These are phyloP conservation scores for Aquilaria sinensis DNA, from an alignment of 345 rosid genomes.

Conservation along the genomic window DNA sequence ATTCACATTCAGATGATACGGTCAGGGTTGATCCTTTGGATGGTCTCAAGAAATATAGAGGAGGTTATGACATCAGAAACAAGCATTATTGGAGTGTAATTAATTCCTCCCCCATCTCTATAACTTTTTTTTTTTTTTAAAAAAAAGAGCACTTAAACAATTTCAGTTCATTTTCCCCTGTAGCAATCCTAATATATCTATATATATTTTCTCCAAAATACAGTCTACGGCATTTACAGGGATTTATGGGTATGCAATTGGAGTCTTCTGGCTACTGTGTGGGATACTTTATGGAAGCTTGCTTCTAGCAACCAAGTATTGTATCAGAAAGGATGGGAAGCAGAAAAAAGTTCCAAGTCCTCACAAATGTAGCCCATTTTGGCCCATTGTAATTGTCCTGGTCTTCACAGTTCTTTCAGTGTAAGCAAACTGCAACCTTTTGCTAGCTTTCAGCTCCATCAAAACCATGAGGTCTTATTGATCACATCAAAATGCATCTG, in stretches of 20 bases:
- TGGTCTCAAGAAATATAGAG: constrained; percentile 44
- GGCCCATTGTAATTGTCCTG: constrained; percentile 32
- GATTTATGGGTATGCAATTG: constrained; percentile 45
- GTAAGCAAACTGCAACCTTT: constrained; percentile 29
- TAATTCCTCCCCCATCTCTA: background rate
- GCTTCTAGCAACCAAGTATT: constrained; percentile 18
- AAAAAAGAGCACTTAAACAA: background rate
- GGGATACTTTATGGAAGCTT: constrained; percentile 34
- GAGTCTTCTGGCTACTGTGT: constrained; percentile 40
- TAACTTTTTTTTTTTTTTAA: background rate
- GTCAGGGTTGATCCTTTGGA: constrained; percentile 54
- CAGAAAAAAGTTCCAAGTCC: constrained; percentile 20
- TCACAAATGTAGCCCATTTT: constrained; percentile 25
- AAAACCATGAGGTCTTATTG: background rate
- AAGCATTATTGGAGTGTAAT: constrained; percentile 73
- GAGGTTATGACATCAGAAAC: constrained; percentile 63
- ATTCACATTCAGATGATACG: constrained; percentile 30
- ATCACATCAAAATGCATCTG: background rate
- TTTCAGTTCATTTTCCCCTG: background rate
- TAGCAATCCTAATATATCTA: too few species aligned
- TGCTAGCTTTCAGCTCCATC: background rate
- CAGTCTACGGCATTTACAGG: constrained; percentile 68
- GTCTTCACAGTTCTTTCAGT: constrained; percentile 45
- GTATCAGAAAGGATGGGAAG: constrained; percentile 24
- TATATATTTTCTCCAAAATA: background rate